phyloP scores from a whole-genome alignment of 2,329 filamentous ascomycete species.

The Penicillium glabrum region DNA sequence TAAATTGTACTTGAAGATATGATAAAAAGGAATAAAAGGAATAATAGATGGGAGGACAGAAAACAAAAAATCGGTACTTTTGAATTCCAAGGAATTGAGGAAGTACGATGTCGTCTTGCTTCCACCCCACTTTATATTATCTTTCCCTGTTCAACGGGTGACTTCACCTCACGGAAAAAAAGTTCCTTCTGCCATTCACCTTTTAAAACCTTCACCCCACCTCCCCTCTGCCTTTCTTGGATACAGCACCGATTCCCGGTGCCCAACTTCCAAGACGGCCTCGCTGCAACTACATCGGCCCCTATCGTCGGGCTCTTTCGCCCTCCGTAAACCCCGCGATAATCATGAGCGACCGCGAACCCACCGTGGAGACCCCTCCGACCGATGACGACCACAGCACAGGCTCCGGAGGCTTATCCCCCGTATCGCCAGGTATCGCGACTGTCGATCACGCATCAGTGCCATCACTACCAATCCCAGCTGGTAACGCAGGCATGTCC shows the following conservation, averaged over 20 bases:
- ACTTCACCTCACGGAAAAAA: background rate
- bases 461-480: conserved; percentile 28
- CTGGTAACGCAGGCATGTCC: conserved; percentile 57
- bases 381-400: conserved; percentile 32
- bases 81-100: background rate
- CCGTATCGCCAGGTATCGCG: conserved; percentile 3
- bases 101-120: background rate
- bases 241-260: conserved; percentile 13
- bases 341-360: conserved; percentile 16
- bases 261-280: conserved; percentile 16
- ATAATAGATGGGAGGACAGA: background rate
- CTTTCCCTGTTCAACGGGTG: background rate
- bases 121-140: conserved; percentile 1
- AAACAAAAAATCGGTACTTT: background rate
- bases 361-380: conserved; percentile 5
- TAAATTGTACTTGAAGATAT: too few species aligned
- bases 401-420: conserved; percentile 51
- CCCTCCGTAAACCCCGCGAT: conserved; percentile 6
- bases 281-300: conserved; percentile 19
- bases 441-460: conserved; percentile 15
- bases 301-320: conserved; percentile 18
- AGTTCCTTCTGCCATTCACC: background rate
- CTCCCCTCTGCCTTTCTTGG: background rate
- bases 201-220: background rate
- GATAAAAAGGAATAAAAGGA: background rate